These are phyloP conservation scores for Tuber brumale DNA, from an alignment of 495 filamentous ascomycete species.

Conservation along the genomic window DNA sequence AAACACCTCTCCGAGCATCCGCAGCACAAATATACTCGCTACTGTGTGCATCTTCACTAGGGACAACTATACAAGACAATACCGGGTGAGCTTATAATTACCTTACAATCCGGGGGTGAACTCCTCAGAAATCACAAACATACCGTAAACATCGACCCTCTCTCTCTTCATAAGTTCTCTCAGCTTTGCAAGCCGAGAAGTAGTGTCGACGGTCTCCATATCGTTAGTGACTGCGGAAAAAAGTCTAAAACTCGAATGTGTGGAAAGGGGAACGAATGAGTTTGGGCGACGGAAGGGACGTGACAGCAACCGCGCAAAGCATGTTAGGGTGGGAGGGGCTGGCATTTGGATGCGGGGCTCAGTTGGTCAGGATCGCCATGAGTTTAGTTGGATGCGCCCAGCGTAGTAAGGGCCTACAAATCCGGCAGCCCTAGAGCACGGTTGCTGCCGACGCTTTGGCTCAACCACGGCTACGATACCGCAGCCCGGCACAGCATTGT, in stretches of 20 bases:
- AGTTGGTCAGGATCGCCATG: slow-evolving; percentile 29
- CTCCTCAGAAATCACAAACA: slow-evolving; percentile 18
- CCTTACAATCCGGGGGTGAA: slow-evolving; percentile 21
- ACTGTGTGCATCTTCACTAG: slow-evolving; percentile 94
- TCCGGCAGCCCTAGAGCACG: not conserved
- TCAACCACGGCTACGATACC: not conserved
- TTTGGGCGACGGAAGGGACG: slow-evolving; percentile 21
- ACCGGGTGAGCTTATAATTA: slow-evolving; percentile 16
- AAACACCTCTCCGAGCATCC: slow-evolving; percentile 74
- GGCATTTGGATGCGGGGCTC: slow-evolving; percentile 36
- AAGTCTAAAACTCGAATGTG: slow-evolving; percentile 36
- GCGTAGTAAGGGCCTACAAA: not conserved
- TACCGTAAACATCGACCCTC: slow-evolving; percentile 92
- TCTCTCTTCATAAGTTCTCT: slow-evolving; percentile 72
- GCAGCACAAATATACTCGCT: slow-evolving; percentile 96
- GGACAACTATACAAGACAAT: slow-evolving; percentile 60
- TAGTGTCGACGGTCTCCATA: slow-evolving; percentile 82
- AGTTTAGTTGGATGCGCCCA: slow-evolving; percentile 11
- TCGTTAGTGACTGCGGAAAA: slow-evolving; percentile 49
- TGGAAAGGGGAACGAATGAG: slow-evolving; percentile 8
- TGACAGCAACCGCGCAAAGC: slow-evolving; percentile 19
- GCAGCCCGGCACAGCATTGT: not conserved
- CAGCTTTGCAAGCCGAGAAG: slow-evolving; percentile 65
- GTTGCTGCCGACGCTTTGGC: not conserved
- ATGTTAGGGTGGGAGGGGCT: slow-evolving; percentile 23